Conservation (phyloP, 768 basidiomycete genomes). For the Pleurotus cornucopiae region DNA sequence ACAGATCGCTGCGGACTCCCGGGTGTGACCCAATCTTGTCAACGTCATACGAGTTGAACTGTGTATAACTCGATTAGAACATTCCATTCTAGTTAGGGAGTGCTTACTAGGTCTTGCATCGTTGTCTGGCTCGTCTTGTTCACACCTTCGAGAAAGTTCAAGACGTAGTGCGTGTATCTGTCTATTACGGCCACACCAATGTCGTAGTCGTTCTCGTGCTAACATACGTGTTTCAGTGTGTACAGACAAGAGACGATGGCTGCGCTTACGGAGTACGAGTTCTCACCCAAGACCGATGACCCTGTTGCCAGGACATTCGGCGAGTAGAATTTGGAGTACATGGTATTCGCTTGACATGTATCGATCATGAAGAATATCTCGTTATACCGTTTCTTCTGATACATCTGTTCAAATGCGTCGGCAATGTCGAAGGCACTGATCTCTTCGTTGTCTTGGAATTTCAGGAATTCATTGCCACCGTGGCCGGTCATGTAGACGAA, state of each 20-base stretch:
- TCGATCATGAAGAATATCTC: slow-evolving; percentile 98
- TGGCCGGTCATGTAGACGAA: slow-evolving; percentile 99
- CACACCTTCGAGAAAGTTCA: slow-evolving; percentile 88
- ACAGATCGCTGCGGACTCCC: slow-evolving; percentile 86
- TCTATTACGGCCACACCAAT: slow-evolving; percentile 97
- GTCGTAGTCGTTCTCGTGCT: slow-evolving; percentile 93
- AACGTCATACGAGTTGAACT: slow-evolving; percentile 82
- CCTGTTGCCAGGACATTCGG: slow-evolving; percentile 92
- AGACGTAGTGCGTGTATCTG: slow-evolving; percentile 86
- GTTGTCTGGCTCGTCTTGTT: slow-evolving; percentile 85
- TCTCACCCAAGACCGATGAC: slow-evolving; percentile 79
- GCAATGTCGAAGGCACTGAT: slow-evolving; percentile 97
- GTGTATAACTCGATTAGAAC: not conserved
- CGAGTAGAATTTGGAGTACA: slow-evolving; percentile 92
- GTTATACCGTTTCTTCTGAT: slow-evolving; percentile 97
- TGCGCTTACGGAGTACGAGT: slow-evolving; percentile 81
- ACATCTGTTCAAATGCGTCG: slow-evolving; percentile 98
- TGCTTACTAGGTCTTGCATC: slow-evolving; percentile 76
- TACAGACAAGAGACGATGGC: not conserved
- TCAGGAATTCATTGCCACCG: slow-evolving; percentile 96
- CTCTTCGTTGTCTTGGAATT: slow-evolving; percentile 99
- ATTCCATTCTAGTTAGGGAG: not conserved
- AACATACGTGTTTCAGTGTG: slow-evolving; percentile 3
- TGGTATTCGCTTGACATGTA: slow-evolving; percentile 95
- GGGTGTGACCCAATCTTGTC: slow-evolving; percentile 76